Evolutionary conservation across 129 eudicot species (phyloP).

Genomic region (Lactuca saligna): DNA sequence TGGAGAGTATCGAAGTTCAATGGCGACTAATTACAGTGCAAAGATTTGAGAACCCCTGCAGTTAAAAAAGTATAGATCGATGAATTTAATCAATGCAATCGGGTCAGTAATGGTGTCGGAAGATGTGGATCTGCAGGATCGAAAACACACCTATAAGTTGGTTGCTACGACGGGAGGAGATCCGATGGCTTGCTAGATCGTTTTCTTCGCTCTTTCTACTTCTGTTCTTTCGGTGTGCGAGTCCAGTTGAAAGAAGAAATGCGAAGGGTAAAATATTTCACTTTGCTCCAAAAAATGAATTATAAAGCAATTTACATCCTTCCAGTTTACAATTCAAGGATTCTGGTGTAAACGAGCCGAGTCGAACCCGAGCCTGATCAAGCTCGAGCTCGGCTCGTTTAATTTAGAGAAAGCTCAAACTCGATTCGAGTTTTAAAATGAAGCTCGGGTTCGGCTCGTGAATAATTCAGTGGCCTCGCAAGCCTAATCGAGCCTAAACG

Average conservation of each 20-base stretch:
- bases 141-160: constrained; percentile 9
- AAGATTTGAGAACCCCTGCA: constrained; percentile 18
- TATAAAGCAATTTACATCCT: background rate
- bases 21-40: constrained; percentile 20
- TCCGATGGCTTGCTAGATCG: constrained; percentile 20
- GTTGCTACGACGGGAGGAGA: constrained; percentile 19
- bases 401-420: too few relatives aligned
- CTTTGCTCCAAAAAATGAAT: background rate
- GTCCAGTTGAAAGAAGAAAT: constrained; percentile 10
- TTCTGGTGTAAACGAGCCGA: too few relatives aligned
- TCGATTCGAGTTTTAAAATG: too few relatives aligned
- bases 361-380: too few relatives aligned
- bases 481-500: too few relatives aligned
- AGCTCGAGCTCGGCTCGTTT: too few relatives aligned
- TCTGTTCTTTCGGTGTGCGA: background rate
- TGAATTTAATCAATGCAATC: constrained; percentile 2
- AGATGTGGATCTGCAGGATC: constrained; percentile 5
- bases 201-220: constrained; percentile 5
- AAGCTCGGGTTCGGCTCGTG: too few relatives aligned
- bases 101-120: background rate
- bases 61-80: constrained; percentile 7
- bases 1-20: constrained; percentile 25
- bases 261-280: constrained; percentile 8
- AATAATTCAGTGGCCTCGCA: too few relatives aligned
- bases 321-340: background rate